phyloP scores from a whole-genome alignment of 345 rosid species.

The Noccaea caerulescens region DNA sequence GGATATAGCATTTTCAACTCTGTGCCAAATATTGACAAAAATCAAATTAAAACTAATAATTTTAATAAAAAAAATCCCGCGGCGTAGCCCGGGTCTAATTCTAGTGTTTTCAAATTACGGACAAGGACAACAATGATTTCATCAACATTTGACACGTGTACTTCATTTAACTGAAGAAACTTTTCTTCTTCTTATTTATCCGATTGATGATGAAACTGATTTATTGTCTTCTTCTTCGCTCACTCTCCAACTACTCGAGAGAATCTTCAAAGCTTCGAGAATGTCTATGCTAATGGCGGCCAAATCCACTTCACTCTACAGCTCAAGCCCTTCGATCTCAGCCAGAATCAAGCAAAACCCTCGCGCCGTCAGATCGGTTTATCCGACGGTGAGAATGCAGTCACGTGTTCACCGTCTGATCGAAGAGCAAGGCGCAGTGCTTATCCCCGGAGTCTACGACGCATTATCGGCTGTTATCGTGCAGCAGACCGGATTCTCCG shows the following conservation, averaged over 20 bases:
- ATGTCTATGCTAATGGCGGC: conserved; percentile 40
- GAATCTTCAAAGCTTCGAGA: background rate
- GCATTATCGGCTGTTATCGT: conserved; percentile 58
- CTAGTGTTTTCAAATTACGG: too few species aligned
- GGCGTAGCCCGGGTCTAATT: too few species aligned
- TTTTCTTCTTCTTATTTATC: conserved; percentile 13
- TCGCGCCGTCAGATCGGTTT: conserved; percentile 26
- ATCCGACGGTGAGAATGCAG: conserved; percentile 53
- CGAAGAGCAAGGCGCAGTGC: conserved; percentile 52
- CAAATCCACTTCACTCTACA: conserved; percentile 34
- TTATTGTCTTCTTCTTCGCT: background rate
- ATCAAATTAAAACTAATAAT: too few species aligned
- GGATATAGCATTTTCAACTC: too few species aligned
- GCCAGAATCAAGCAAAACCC: background rate
- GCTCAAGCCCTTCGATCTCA: conserved; percentile 14
- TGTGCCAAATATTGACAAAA: too few species aligned
- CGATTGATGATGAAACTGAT: background rate
- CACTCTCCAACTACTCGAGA: background rate
- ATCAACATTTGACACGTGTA: conserved; percentile 19
- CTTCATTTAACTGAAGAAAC: background rate
- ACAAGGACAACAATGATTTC: background rate
- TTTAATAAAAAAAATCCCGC: too few species aligned
- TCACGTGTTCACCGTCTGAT: conserved; percentile 55
- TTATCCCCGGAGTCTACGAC: conserved; percentile 62
- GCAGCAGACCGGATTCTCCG: conserved; percentile 53